phyloP scores from a whole-genome alignment of 352 stramenopile species.

The Phytophthora sansomeana region DNA sequence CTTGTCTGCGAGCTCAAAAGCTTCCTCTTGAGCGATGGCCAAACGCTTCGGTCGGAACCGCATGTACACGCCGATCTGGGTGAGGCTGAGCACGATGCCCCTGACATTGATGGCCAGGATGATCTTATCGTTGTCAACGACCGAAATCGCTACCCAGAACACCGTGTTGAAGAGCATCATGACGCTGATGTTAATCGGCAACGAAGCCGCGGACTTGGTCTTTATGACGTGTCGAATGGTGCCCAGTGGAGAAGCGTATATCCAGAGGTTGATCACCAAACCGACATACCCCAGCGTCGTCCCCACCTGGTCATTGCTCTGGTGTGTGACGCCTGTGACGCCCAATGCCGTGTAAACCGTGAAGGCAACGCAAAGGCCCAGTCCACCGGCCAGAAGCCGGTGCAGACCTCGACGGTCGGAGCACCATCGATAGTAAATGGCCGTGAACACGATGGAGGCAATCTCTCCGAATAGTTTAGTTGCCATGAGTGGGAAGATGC shows the following conservation, averaged over 20 bases:
- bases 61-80: constrained; percentile 31
- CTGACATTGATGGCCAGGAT: constrained; percentile 31
- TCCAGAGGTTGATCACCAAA: constrained; percentile 30
- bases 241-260: constrained; percentile 40
- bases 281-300: constrained; percentile 41
- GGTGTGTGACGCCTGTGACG: constrained; percentile 34
- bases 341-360: constrained; percentile 45
- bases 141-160: constrained; percentile 23
- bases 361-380: constrained; percentile 13
- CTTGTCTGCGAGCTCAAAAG: constrained; percentile 1
- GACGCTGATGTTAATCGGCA: constrained; percentile 34
- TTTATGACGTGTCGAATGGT: constrained; percentile 27
- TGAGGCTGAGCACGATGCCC: constrained; percentile 25
- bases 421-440: constrained; percentile 26
- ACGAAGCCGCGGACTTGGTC: constrained; percentile 29
- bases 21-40: constrained; percentile 14
- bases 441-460: constrained; percentile 20
- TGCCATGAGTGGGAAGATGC: constrained; percentile 32
- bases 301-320: constrained; percentile 32
- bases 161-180: constrained; percentile 27
- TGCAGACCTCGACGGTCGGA: constrained; percentile 11
- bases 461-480: constrained; percentile 30
- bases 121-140: constrained; percentile 36
- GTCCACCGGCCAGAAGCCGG: constrained; percentile 4
- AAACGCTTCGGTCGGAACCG: constrained; percentile 11